Evolutionary conservation across 2,329 filamentous ascomycete species (phyloP).

Genomic region (Trichoderma sp.): DNA sequence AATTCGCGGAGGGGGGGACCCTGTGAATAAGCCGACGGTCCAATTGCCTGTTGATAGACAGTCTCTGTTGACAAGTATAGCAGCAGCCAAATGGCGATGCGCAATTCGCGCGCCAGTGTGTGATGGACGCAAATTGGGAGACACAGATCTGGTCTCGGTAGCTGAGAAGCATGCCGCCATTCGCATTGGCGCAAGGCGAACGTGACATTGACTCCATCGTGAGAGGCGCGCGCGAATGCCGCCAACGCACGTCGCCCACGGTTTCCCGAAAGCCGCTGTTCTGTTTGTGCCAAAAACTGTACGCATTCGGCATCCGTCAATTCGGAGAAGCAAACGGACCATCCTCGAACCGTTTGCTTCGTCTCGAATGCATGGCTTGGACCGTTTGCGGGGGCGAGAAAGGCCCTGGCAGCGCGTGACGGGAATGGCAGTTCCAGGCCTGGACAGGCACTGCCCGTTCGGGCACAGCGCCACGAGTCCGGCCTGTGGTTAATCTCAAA

Average conservation of each 20-base stretch:
- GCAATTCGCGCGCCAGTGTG: not conserved
- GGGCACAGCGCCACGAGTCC: not conserved
- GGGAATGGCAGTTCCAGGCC: slow-evolving; percentile 11
- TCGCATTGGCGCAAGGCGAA: slow-evolving; percentile 18
- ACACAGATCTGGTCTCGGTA: slow-evolving; percentile 9
- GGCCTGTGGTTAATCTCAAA: not conserved
- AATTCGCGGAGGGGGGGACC: slow-evolving; percentile 25
- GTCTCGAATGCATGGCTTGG: not conserved
- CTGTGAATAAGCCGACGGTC: slow-evolving; percentile 24
- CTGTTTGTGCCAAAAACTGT: not conserved
- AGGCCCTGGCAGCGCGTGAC: slow-evolving; percentile 15
- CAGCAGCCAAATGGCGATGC: not conserved
- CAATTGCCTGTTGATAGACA: slow-evolving; percentile 19
- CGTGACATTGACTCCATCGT: slow-evolving; percentile 8
- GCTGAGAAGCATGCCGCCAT: not conserved
- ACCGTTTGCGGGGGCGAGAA: slow-evolving; percentile 23
- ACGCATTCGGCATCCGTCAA: slow-evolving; percentile 20
- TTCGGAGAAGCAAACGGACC: slow-evolving; percentile 18
- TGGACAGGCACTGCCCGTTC: slow-evolving; percentile 8
- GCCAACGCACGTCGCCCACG: not conserved
- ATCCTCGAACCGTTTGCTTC: not conserved
- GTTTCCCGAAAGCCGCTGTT: slow-evolving; percentile 7
- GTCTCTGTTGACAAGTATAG: not conserved
- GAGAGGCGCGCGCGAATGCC: slow-evolving; percentile 5
- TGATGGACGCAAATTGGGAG: slow-evolving; percentile 11